Evolutionary conservation across 2,329 filamentous ascomycete genomes (phyloP), one percentile per base, ranked within the genome.

Genomic region (Penicillium sp.): DNA sequence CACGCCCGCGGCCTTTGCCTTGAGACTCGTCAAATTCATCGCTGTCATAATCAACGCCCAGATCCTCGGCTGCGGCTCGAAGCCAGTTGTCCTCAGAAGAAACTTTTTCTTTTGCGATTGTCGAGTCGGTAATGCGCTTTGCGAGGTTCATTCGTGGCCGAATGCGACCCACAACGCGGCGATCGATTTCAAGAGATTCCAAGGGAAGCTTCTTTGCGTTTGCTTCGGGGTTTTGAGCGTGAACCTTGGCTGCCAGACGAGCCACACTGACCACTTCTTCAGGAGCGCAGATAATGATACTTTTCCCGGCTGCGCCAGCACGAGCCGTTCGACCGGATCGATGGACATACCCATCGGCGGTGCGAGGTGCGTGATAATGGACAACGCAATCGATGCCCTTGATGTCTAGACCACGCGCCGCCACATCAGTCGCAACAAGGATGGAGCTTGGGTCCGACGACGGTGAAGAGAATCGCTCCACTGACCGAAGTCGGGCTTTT

Each of bases 261-360:
- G 86, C 77, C 3, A 90, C 90, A 0, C 87, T 85, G 2, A 80
- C 75, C 1, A 94, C 87, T 68, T 98, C 92, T 42, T 96, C 90
- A 0, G 92, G 90, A 0, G 83, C 80, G 57, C 92, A 96, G 35
- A 98, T 79, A 3, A 98, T 71, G 40, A 98, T 80, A 54, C 86
- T 94, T 23, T 85, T 77, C 25, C 92, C 92, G 0, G 75, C 77
- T 9, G 77, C 77, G 13, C 82, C 77, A 2, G 85, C 90, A 56
- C 92, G 85, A 2, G 92, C 92, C 1, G 92, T 96, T 48, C 92
- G 85, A 9, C 92, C 92, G 1, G 92, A 95, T 15, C 92, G 82
- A 60, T 98, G 92, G 10, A 98, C 89, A 59, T 98, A 98, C 32
- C 84, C 84, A 62, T 96, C 90, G 22, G 92, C 92, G 1, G 87